Evolutionary conservation across 331 rosid genomes (phyloP).

Genomic region (Quercus tomentella): DNA sequence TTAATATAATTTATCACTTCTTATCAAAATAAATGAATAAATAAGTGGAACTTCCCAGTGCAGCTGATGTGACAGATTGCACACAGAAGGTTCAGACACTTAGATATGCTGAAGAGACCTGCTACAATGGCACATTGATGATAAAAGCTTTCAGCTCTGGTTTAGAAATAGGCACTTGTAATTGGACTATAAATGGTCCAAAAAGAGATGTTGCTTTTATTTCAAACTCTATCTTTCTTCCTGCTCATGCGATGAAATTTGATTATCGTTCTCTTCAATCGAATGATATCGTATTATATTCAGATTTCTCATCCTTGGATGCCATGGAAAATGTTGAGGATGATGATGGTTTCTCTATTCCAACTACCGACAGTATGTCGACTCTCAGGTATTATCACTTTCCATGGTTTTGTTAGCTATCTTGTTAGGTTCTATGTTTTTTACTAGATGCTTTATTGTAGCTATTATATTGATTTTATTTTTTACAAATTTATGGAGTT

Average conservation of each 20-base stretch:
- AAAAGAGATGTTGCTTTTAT: conserved; percentile 65
- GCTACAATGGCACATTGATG: conserved; percentile 72
- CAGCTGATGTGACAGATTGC: conserved; percentile 78
- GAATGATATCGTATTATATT: conserved; percentile 49
- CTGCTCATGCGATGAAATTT: conserved; percentile 72
- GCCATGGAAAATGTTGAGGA: conserved; percentile 38
- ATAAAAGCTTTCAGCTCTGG: conserved; percentile 89
- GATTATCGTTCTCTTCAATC: conserved; percentile 58
- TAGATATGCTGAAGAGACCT: conserved; percentile 68
- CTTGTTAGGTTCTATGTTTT: conserved; percentile 2
- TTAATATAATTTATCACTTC: too few relatives aligned
- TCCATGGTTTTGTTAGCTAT: neutral
- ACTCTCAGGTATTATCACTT: conserved; percentile 37
- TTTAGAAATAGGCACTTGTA: conserved; percentile 82
- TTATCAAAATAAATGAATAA: neutral
- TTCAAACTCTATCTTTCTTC: conserved; percentile 69
- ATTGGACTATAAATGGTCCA: conserved; percentile 72
- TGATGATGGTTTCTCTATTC: conserved; percentile 18
- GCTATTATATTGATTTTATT: neutral
- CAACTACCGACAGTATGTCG: conserved; percentile 6
- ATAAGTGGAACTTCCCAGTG: conserved; percentile 61
- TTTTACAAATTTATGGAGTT: neutral
- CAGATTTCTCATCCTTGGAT: conserved; percentile 65
- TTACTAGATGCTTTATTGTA: neutral
- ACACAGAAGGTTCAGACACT: conserved; percentile 52